Conservation (phyloP, 2,329 filamentous ascomycete genomes). For the Talaromyces sp. region DNA sequence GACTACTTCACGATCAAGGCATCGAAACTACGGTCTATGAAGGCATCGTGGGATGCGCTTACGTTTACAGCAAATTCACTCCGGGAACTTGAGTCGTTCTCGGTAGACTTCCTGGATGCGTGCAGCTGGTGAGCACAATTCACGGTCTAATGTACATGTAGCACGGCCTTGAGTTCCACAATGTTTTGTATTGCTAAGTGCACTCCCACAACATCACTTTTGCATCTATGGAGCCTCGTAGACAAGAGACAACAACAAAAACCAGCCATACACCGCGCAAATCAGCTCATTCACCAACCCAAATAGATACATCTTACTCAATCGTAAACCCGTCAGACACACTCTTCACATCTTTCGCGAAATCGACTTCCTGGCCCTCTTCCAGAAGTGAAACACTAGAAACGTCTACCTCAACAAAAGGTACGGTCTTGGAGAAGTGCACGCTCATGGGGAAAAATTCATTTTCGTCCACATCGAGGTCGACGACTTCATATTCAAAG, state of each 20-base stretch:
- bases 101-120: slow-evolving; percentile 1
- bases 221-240: slow-evolving; percentile 6
- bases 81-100: slow-evolving; percentile 6
- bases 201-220: slow-evolving; percentile 11
- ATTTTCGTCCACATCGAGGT: slow-evolving; percentile 76
- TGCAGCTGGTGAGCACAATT: slow-evolving; percentile 1
- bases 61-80: neutral
- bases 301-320: slow-evolving; percentile 34
- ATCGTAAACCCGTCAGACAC: slow-evolving; percentile 45
- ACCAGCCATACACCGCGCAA: slow-evolving; percentile 14
- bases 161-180: neutral
- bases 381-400: slow-evolving; percentile 42
- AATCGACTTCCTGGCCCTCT: slow-evolving; percentile 43
- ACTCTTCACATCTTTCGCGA: slow-evolving; percentile 46
- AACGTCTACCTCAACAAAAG: slow-evolving; percentile 91
- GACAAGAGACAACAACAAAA: slow-evolving; percentile 1
- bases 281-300: slow-evolving; percentile 14
- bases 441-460: slow-evolving; percentile 99
- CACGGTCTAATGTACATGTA: neutral
- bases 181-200: slow-evolving; percentile 6
- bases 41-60: slow-evolving; percentile 5
- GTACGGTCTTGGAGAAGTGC: slow-evolving; percentile 77
- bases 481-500: slow-evolving; percentile 93
- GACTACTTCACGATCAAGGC: slow-evolving; percentile 13
- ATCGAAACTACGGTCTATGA: slow-evolving; percentile 6